These are phyloP conservation scores for Barnettozyma wickerhamii DNA, from an alignment of 805 yeast genomes.

Conservation along the genomic window DNA sequence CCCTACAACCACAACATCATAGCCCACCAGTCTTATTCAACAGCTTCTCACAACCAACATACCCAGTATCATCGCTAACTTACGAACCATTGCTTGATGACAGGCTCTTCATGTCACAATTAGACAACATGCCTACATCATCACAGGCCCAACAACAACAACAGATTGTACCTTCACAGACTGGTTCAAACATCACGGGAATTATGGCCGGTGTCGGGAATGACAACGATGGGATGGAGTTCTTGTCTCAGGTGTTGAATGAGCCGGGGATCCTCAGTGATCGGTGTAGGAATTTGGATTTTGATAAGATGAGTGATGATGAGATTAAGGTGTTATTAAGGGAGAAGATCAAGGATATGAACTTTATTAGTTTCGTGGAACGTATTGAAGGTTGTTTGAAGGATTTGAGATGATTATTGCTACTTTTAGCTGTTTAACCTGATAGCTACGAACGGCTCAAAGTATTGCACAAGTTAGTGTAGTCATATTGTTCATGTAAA, in stretches of 20 bases:
- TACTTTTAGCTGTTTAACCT: too few relatives aligned
- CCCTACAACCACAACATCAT: slow-evolving; percentile 2
- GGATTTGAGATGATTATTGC: slow-evolving; percentile 7
- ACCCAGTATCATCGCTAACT: not conserved
- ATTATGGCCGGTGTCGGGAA: not conserved
- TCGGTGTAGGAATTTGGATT: not conserved
- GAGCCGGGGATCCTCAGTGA: slow-evolving; percentile 1
- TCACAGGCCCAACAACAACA: not conserved
- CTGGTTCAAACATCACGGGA: not conserved
- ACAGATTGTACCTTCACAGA: not conserved
- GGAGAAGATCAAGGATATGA: slow-evolving; percentile 21
- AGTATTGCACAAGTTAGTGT: too few relatives aligned
- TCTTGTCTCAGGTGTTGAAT: slow-evolving; percentile 16
- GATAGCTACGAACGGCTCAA: too few relatives aligned
- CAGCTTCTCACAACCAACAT: slow-evolving; percentile 4
- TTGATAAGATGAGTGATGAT: slow-evolving; percentile 14
- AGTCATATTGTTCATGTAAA: too few relatives aligned
- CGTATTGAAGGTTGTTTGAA: slow-evolving; percentile 20
- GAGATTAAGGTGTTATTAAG: slow-evolving; percentile 16
- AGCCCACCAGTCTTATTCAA: slow-evolving; percentile 1
- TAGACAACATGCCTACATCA: too few relatives aligned
- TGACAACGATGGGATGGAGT: slow-evolving; percentile 6
- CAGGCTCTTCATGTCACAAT: not conserved
- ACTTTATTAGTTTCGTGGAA: slow-evolving; percentile 23
- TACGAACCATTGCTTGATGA: slow-evolving; percentile 4